Base-by-base conservation (phyloP, 345 rosid genomes). In the Gynandropsis gynandra region DNA sequence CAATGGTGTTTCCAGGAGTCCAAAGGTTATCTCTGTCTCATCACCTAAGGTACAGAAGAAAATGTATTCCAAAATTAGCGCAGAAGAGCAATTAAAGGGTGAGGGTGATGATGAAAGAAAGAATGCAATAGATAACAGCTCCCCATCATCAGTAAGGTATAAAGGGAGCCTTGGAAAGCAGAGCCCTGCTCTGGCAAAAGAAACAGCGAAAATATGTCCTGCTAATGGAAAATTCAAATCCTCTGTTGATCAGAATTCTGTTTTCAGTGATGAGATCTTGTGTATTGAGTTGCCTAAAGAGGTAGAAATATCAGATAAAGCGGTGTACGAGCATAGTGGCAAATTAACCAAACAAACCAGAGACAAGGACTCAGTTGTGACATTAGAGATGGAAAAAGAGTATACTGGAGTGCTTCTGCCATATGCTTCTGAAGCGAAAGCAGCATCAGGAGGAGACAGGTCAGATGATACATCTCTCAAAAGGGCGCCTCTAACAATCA, bases 31-130 rank as follows among this genome's bases (percentile, higher is more conserved):
- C 53, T 69, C 66, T 16, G 59, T 61, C 36, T 39, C 65, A 31
- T 61, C 88, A 62, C 61, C 65, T 15, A 74, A 64, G 59, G 52
- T 54, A 50, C 74, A 66, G 54, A 76, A 41, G 54, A 80, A 64
- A 58, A 27, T 27, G 32, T 66, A 73, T 58, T 73, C 78, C 39
- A 71, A 62, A 53, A 58, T 46, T 42, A 66, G 62, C 37, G 69
- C 64, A 50, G 57, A 36, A 51, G 48, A 52, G 50, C 54, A 46
- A 34, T 58, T 52, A 61, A 72, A 59, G 62, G 65, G 41, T 41
- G 65, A 46, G 21, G 47, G 58, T 39, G 57, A 50, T 56, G 66
- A 37, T 13, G 15, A 37, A 37, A 8, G 9, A 10, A 24, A 52
- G 46, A 8, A 33, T 20, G 56, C 52, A 10, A 8, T 3, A 13